Base-by-base conservation (phyloP, 805 yeast genomes). In the Lipomyces yamanashiensis region DNA sequence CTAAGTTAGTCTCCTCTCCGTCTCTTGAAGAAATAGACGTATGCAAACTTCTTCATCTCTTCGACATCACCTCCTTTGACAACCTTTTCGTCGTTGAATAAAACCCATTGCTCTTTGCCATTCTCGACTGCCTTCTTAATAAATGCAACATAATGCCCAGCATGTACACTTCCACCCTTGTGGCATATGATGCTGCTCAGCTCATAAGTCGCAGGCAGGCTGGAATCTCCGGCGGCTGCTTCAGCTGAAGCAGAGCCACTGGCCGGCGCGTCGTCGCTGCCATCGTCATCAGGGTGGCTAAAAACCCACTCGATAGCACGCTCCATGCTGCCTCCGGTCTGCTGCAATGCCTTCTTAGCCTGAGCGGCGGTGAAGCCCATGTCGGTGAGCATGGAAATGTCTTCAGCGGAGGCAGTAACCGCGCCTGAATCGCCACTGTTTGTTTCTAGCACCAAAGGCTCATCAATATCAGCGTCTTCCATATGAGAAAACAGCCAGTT, bases 271-370 rank as follows among this genome's bases (percentile, higher is more conserved):
- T 59, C 21, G 6, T 60, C 69, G 7, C 67, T 55, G 8, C 61
- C 65, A 7, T 63, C 61, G 7, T 68, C 96, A 65, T 89, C 89
- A 10, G 96, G 90, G 72, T 93, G 83, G 28, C 78, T 77, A 73
- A 95, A 95, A 7, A 95, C 81, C 98, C 98, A 95, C 64, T 92
- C 97, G 4, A 92, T 88, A 3, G 98, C 89, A 0, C 84, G 83
- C 70, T 89, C 92, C 1, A 87, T 78, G 71, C 88, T 88, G 34
- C 84, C 83, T 37, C 55, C 64, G 69, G 82, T 87, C 57, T 87
- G 67, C 19, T 82, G 61, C 48, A 95, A 77, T 0, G 98, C 96
- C 68, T 90, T 90, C 55, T 76, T 81, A n/a, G 95, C 87, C 61
- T 90, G 78, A 55, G 83, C 79, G 0, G 75, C 74, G 5, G 85